These are phyloP conservation scores for Venturia nashicola DNA, from an alignment of 2,329 filamentous ascomycete species.

Conservation along the genomic window DNA sequence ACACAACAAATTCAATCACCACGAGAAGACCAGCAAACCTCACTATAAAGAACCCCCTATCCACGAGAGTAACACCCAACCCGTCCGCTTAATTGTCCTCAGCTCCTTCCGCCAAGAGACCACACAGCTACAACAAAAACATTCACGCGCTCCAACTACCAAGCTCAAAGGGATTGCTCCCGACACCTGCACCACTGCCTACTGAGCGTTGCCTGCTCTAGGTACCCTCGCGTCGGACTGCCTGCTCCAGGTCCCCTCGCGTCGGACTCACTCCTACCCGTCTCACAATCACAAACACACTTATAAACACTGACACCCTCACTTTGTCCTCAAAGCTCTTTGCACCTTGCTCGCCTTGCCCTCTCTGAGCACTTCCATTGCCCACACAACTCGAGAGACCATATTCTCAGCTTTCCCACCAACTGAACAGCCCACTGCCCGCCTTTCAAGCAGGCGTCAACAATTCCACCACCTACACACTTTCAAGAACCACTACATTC, in stretches of 20 bases:
- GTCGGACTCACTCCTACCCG: background rate
- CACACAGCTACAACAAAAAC: background rate
- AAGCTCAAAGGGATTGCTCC: background rate
- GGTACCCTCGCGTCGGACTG: background rate
- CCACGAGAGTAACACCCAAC: background rate
- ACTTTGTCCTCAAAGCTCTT: background rate
- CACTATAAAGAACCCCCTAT: background rate
- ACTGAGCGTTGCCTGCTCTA: background rate
- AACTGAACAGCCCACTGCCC: background rate
- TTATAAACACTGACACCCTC: background rate
- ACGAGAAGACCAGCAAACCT: background rate
- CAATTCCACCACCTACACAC: background rate
- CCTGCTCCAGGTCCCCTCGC: background rate
- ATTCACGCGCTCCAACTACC: background rate
- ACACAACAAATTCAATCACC: background rate
- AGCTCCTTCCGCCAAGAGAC: background rate
- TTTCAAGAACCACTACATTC: slow-evolving; percentile 18
- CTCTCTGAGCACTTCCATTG: background rate
- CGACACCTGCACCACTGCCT: background rate
- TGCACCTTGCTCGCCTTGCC: background rate
- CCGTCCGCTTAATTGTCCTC: background rate
- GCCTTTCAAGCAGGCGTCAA: background rate
- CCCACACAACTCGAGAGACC: slow-evolving; percentile 5
- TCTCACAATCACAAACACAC: background rate
- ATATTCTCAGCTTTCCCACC: slow-evolving; percentile 9